phyloP scores from a whole-genome alignment of 2,329 filamentous ascomycete genomes.

The Fusarium sp. region DNA sequence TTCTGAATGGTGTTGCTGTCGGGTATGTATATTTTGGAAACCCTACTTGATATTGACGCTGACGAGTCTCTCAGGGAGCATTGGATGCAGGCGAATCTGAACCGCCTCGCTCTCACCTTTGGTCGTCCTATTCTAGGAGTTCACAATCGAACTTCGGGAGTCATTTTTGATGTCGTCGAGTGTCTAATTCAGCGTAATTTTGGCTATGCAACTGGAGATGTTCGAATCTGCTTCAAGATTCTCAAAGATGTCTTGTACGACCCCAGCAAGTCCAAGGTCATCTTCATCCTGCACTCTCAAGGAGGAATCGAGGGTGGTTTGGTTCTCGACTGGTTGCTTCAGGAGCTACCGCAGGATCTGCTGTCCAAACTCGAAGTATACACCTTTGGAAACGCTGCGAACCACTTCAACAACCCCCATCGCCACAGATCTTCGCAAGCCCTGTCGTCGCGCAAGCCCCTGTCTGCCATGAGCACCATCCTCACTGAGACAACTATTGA shows the following conservation, averaged over 20 bases:
- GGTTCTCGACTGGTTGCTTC: conserved; percentile 80
- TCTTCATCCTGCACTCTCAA: conserved; percentile 82
- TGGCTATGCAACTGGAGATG: conserved; percentile 75
- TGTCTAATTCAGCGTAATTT: conserved; percentile 82
- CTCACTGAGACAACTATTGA: conserved; percentile 51
- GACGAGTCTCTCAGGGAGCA: conserved; percentile 56
- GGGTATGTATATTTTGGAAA: conserved; percentile 55
- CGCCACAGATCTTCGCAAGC: conserved; percentile 59
- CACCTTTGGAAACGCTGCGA: conserved; percentile 82
- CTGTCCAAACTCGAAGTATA: conserved; percentile 78
- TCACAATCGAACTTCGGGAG: conserved; percentile 79
- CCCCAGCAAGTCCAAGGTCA: conserved; percentile 71
- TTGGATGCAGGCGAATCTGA: conserved; percentile 77
- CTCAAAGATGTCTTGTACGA: conserved; percentile 74
- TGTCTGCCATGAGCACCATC: conserved; percentile 47
- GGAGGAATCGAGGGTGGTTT: conserved; percentile 79
- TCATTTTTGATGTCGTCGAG: conserved; percentile 81
- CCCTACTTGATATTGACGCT: background rate
- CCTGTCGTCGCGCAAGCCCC: conserved; percentile 47
- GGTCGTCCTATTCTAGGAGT: conserved; percentile 76
- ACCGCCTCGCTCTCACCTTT: conserved; percentile 78
- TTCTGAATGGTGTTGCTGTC: conserved; percentile 77
- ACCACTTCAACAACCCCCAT: conserved; percentile 84
- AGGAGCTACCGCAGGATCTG: conserved; percentile 74
- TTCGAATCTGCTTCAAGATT: conserved; percentile 69